phyloP scores from a whole-genome alignment of 129 eudicot genomes.

The Centrapalus pauciflorus region DNA sequence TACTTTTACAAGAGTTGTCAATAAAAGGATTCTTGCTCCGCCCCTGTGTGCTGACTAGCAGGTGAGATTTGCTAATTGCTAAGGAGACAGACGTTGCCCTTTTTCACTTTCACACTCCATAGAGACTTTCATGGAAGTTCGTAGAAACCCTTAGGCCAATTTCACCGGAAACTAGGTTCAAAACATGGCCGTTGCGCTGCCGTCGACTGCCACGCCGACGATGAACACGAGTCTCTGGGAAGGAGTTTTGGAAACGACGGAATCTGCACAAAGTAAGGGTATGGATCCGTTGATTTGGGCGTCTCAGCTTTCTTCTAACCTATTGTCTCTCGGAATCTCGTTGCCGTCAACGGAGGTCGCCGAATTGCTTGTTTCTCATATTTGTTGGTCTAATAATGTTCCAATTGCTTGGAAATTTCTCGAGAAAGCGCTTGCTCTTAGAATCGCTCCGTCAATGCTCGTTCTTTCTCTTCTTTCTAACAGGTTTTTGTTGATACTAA shows the following conservation, averaged over 20 bases:
- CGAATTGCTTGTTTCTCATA: constrained; percentile 57
- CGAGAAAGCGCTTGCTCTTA: constrained; percentile 58
- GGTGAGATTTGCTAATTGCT: too few relatives aligned
- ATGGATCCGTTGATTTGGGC: constrained; percentile 71
- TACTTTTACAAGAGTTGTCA: too few relatives aligned
- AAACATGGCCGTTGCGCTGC: constrained; percentile 36
- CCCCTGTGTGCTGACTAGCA: constrained; percentile 12
- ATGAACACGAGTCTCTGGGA: constrained; percentile 33
- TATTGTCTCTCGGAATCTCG: constrained; percentile 59
- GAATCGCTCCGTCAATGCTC: constrained; percentile 73
- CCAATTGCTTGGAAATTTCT: constrained; percentile 87
- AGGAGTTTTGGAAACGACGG: constrained; percentile 57
- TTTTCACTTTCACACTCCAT: background rate
- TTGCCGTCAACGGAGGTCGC: constrained; percentile 69
- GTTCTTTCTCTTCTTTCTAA: constrained; percentile 76
- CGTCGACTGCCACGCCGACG: background rate
- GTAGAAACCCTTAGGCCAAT: background rate
- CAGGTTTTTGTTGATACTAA: constrained; percentile 57
- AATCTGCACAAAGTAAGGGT: constrained; percentile 51
- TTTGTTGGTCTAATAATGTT: constrained; percentile 71
- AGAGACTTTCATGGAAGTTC: constrained; percentile 4
- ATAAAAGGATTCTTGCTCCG: constrained; percentile 6
- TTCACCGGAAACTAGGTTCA: background rate
- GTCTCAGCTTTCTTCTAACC: constrained; percentile 46
- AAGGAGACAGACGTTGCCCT: constrained; percentile 5